These are phyloP conservation scores for Glycyrrhiza uralensis DNA, from an alignment of 306 rosid genomes.

Conservation along the genomic window DNA sequence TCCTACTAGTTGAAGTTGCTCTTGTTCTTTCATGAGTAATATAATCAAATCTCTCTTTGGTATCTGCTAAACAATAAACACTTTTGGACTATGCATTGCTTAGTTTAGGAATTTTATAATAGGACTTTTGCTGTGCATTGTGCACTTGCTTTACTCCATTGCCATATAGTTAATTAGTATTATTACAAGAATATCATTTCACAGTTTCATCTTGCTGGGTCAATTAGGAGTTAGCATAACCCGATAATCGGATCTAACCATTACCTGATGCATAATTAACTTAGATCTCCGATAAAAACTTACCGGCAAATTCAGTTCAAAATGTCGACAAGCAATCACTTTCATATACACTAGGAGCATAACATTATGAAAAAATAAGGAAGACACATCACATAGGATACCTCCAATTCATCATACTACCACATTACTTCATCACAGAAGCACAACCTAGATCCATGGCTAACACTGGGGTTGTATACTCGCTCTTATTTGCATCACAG, in stretches of 20 bases:
- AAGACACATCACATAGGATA: background rate
- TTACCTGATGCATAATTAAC: background rate
- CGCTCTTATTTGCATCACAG: constrained; percentile 11
- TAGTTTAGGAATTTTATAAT: background rate
- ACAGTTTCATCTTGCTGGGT: no score
- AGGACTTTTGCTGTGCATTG: no score
- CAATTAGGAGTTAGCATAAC: no score
- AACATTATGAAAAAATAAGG: background rate
- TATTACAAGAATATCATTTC: no score
- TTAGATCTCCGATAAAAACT: background rate
- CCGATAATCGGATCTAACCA: no score
- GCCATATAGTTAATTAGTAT: no score
- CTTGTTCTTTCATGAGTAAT: background rate
- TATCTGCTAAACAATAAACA: background rate
- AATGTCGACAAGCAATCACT: background rate
- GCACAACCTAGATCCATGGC: background rate
- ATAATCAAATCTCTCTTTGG: background rate
- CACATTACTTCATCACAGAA: background rate
- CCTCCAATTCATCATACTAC: background rate
- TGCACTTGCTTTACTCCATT: no score
- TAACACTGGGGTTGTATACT: background rate
- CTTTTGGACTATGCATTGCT: background rate
- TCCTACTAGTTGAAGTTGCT: background rate
- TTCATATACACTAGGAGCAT: background rate
- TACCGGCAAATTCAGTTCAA: background rate